These are phyloP conservation scores for Mucor plumbeus DNA, from an alignment of 371 early-diverging fungal genomes.

Conservation along the genomic window DNA sequence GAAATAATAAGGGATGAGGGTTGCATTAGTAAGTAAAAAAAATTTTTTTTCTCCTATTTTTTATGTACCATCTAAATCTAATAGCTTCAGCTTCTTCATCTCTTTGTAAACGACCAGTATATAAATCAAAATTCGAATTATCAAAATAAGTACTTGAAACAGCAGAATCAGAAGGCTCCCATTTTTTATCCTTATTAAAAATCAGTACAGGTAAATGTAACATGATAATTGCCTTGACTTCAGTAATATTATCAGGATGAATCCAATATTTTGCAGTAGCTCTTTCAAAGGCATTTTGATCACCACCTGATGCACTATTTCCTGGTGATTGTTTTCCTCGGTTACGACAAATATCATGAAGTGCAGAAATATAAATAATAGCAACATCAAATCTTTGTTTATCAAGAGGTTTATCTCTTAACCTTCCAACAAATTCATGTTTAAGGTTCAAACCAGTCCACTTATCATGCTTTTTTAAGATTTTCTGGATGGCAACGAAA, in stretches of 20 bases:
- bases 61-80: conserved; percentile 75
- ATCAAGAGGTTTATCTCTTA: conserved; percentile 33
- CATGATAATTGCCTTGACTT: conserved; percentile 89
- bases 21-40: conserved; percentile 42
- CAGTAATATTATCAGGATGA: conserved; percentile 94
- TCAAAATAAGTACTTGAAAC: conserved; percentile 35
- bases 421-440: conserved; percentile 21
- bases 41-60: not conserved
- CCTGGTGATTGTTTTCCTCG: conserved; percentile 30
- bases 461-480: conserved; percentile 92
- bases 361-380: conserved; percentile 31
- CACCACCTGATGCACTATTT: conserved; percentile 30
- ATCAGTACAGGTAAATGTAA: conserved; percentile 94
- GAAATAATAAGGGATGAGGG: conserved; percentile 35
- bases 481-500: conserved; percentile 92
- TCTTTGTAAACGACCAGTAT: conserved; percentile 81
- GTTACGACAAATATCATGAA: conserved; percentile 34
- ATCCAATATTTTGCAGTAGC: conserved; percentile 86
- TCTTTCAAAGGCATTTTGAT: conserved; percentile 34
- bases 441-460: conserved; percentile 28
- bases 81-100: conserved; percentile 89
- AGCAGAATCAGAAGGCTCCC: conserved; percentile 33
- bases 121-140: conserved; percentile 28
- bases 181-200: conserved; percentile 52
- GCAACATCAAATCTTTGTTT: conserved; percentile 38